phyloP scores from a whole-genome alignment of 257 asterid species.

The Avicennia marina region DNA sequence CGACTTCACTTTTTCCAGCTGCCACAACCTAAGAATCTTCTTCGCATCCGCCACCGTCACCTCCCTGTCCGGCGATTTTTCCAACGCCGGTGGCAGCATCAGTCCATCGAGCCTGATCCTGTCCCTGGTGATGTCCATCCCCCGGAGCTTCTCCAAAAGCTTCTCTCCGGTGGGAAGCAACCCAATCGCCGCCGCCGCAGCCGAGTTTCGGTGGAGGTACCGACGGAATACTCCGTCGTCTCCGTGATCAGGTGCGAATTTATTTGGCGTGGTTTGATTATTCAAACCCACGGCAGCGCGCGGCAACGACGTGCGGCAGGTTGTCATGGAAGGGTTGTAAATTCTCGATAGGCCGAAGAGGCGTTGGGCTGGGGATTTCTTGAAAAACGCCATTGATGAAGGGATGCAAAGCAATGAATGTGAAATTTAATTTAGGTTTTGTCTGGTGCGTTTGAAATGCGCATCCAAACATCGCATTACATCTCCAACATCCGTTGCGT shows the following conservation, averaged over 20 bases:
- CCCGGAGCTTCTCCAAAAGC: conserved; percentile 40
- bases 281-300: conserved; percentile 20
- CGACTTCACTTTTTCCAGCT: conserved; percentile 36
- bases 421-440: no score
- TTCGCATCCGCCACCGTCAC: conserved; percentile 45
- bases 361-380: conserved; percentile 30
- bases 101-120: conserved; percentile 48
- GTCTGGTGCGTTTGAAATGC: no score
- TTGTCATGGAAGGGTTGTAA: conserved; percentile 22
- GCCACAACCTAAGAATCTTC: conserved; percentile 49
- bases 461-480: no score
- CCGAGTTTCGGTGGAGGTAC: conserved; percentile 37
- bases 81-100: conserved; percentile 28
- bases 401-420: no score
- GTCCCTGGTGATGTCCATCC: conserved; percentile 40
- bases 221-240: conserved; percentile 41
- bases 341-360: conserved; percentile 30
- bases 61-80: conserved; percentile 16
- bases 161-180: conserved; percentile 34
- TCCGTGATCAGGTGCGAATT: conserved; percentile 42
- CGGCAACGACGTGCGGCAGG: conserved; percentile 36
- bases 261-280: conserved; percentile 12
- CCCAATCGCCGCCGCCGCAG: conserved; percentile 22
- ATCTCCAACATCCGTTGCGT: no score
- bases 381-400: conserved; percentile 40